These are phyloP conservation scores for Saccharomyces paradoxus DNA, from an alignment of 805 yeast genomes.

Conservation along the genomic window DNA sequence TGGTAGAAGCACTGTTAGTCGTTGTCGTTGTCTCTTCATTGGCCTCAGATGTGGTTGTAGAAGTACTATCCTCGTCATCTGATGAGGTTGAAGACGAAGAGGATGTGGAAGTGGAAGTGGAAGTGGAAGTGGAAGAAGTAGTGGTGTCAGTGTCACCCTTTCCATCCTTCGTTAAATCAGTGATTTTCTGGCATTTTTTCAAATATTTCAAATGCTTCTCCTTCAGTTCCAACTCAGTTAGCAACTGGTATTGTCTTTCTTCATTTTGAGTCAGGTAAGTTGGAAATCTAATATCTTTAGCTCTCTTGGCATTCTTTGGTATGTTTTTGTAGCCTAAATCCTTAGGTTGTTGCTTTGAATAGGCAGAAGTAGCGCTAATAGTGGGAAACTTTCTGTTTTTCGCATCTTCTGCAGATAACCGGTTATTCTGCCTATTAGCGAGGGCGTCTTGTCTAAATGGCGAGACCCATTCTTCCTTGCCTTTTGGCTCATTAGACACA, in stretches of 20 bases:
- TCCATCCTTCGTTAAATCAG: background rate
- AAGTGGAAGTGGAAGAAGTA: background rate
- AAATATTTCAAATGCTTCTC: conserved; percentile 18
- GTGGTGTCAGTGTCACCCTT: background rate
- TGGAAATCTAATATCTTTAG: conserved; percentile 29
- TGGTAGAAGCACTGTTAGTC: background rate
- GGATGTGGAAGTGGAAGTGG: background rate
- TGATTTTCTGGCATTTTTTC: conserved; percentile 18
- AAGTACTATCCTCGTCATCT: background rate
- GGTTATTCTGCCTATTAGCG: background rate
- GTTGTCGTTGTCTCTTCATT: background rate
- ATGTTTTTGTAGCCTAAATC: conserved; percentile 23
- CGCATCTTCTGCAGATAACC: background rate
- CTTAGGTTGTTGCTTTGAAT: conserved; percentile 12
- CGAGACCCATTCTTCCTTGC: conserved; percentile 1
- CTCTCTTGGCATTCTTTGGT: conserved; percentile 12
- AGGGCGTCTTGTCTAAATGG: conserved; percentile 6
- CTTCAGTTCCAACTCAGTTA: conserved; percentile 16
- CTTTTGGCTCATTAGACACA: background rate
- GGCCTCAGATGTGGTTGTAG: background rate
- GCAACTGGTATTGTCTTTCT: conserved; percentile 16
- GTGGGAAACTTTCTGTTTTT: conserved; percentile 20
- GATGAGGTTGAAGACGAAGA: background rate
- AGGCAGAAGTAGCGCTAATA: conserved; percentile 21
- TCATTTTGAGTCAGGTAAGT: conserved; percentile 21